Percentiles rank a stretch among this genome's conserved stretches.
Conservation (phyloP, 306 rosid species). For the Inga laurina region DNA sequence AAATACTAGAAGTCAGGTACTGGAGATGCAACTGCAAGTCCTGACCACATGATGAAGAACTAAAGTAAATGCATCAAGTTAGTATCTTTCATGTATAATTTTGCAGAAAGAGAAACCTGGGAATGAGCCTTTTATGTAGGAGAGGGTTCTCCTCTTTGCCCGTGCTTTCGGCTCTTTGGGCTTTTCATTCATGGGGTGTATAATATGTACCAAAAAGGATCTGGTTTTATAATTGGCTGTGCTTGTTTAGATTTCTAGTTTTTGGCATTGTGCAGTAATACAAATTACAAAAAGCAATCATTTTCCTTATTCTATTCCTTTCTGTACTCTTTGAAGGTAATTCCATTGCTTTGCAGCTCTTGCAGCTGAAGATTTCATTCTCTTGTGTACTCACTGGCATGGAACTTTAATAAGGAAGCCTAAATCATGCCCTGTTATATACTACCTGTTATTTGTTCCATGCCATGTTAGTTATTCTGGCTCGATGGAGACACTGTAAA, state of each 20-base stretch:
- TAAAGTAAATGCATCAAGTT: slow-evolving; percentile 9
- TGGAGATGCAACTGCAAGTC: slow-evolving; percentile 16
- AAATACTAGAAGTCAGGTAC: slow-evolving; percentile 27
- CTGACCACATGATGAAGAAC: slow-evolving; percentile 23
- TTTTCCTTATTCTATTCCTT: slow-evolving; percentile 8
- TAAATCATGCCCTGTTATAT: background rate
- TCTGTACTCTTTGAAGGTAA: slow-evolving; percentile 4
- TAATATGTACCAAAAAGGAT: slow-evolving; percentile 47
- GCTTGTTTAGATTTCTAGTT: slow-evolving; percentile 34
- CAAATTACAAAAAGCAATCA: background rate
- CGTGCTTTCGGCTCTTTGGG: slow-evolving; percentile 30
- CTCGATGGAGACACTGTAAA: background rate
- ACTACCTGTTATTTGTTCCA: background rate
- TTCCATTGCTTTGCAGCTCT: background rate
- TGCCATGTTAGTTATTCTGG: background rate
- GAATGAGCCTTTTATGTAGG: slow-evolving; percentile 25
- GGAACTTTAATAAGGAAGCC: background rate
- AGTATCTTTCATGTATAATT: background rate
- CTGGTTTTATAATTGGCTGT: slow-evolving; percentile 32
- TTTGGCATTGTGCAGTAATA: slow-evolving; percentile 34
- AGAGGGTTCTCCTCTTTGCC: slow-evolving; percentile 21
- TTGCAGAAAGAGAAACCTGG: slow-evolving; percentile 9
- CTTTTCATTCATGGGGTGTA: slow-evolving; percentile 38
- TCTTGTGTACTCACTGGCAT: background rate
- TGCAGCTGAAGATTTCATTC: background rate